Conservation (phyloP, 1,139 yeast species). For the Zygoascus meyerae region DNA sequence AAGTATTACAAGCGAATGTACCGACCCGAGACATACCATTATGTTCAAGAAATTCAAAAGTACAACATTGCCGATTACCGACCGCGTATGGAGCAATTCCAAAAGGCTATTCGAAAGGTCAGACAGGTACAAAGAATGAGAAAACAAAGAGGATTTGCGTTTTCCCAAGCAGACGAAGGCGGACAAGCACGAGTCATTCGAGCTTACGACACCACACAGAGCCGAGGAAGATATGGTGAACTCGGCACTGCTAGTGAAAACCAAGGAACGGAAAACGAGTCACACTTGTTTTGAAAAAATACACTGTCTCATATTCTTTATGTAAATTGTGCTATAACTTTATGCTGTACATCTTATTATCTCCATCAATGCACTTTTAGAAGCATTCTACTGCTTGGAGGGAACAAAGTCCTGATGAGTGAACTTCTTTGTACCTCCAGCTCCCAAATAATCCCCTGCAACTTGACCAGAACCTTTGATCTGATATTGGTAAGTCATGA, state of each 20-base stretch:
- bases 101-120: conserved; percentile 92
- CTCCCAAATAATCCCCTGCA: conserved; percentile 87
- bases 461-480: conserved; percentile 87
- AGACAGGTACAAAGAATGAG: conserved; percentile 98
- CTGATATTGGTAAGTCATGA: conserved; percentile 92
- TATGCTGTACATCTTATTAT: no score
- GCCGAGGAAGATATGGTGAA: conserved; percentile 51
- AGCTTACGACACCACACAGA: conserved; percentile 85
- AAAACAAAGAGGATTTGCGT: conserved; percentile 97
- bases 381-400: no score
- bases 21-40: conserved; percentile 86
- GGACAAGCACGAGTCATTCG: conserved; percentile 89
- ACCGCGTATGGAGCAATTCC: conserved; percentile 95
- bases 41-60: conserved; percentile 95
- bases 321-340: no score
- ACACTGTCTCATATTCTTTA: no score
- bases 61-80: conserved; percentile 89
- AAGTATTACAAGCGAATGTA: conserved; percentile 89
- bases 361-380: no score
- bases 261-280: no score
- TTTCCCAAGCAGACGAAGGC: conserved; percentile 92
- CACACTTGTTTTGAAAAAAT: no score
- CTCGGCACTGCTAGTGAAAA: conserved; percentile 27
- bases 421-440: conserved; percentile 81
- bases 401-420: conserved; percentile 42